Evolutionary conservation across 2,329 filamentous ascomycete species (phyloP), one percentile per base, ranked within the genome.

Genomic region (Paramyrothecium roridum): DNA sequence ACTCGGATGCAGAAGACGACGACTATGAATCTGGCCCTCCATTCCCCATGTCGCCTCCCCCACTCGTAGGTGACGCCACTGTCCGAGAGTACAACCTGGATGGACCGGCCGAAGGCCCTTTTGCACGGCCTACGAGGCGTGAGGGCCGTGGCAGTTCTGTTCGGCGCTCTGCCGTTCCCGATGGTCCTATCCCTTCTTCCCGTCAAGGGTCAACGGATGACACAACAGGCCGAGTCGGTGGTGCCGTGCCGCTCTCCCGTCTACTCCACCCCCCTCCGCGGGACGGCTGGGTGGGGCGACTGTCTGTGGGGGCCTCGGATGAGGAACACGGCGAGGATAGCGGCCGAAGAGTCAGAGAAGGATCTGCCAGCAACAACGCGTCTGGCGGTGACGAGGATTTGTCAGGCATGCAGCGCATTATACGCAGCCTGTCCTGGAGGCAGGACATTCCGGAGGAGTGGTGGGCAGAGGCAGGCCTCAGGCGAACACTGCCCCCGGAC

Each of bases 361-460:
- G 54, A 34, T 64, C 66, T 6, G 48, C 62, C 30, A 56, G 55
- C 21, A 61, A 55, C 52, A 59, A 59, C 40, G 56, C 59, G n/a
- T 56, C 55, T 34, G 56, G 52, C 47, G 61, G 68, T 16, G 75
- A 76, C 8, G 75, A 78, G 23, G 74, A 74, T 4, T 70, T 67
- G 67, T 79, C 82, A 21, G 83, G 86, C 48, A 88, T 93, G 81
- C 87, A 90, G 62, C 80, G 80, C 52, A 88, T 96, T 49, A 79
- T 95, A 37, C 84, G 87, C 61, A 81, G 84, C 47, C 78, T 96
- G 54, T 84, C 87, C 34, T 80, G 83, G 19, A 78, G 89, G 22
- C 83, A 90, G 65, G 89, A 93, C 63, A 88, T 95, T 53, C 88
- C 90, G 0, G 90, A 95, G 58, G 86, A 91, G 60, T 93, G 88